Conservation (phyloP, 169 alveolate species). For the Perkinsus chesapeaki region DNA sequence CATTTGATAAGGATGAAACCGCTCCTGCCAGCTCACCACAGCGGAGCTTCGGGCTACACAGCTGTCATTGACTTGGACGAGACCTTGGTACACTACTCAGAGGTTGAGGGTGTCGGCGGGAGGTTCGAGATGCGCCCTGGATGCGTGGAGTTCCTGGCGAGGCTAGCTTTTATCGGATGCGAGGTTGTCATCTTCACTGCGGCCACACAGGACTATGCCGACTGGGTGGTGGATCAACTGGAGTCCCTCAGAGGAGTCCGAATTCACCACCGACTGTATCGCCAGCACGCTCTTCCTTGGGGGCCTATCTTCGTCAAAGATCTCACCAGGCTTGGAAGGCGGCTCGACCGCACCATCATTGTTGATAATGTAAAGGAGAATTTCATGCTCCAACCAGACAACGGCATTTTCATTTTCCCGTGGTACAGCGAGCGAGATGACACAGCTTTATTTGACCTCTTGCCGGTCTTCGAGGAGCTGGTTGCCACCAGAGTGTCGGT, state of each 20-base stretch:
- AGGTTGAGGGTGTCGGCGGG: slow-evolving; percentile 55
- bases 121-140: slow-evolving; percentile 68
- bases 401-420: slow-evolving; percentile 67
- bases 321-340: slow-evolving; percentile 63
- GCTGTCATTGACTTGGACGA: slow-evolving; percentile 77
- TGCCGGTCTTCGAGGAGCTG: slow-evolving; percentile 45
- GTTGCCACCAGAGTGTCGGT: background rate
- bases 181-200: slow-evolving; percentile 77
- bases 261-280: slow-evolving; percentile 63
- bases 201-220: slow-evolving; percentile 75
- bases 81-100: slow-evolving; percentile 72
- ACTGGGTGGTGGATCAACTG: slow-evolving; percentile 61
- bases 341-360: slow-evolving; percentile 54
- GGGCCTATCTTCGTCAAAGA: slow-evolving; percentile 60
- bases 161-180: slow-evolving; percentile 46
- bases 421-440: slow-evolving; percentile 73
- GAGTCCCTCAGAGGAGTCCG: slow-evolving; percentile 40
- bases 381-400: slow-evolving; percentile 62
- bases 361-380: slow-evolving; percentile 77
- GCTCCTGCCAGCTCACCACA: slow-evolving; percentile 9
- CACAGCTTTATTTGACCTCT: slow-evolving; percentile 45
- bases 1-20: background rate
- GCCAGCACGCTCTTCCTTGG: slow-evolving; percentile 62
- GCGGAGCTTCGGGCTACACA: slow-evolving; percentile 37
- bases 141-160: slow-evolving; percentile 49